These are phyloP conservation scores for Xylariaceae sp. DNA, from an alignment of 2,329 filamentous ascomycete genomes.

Conservation along the genomic window DNA sequence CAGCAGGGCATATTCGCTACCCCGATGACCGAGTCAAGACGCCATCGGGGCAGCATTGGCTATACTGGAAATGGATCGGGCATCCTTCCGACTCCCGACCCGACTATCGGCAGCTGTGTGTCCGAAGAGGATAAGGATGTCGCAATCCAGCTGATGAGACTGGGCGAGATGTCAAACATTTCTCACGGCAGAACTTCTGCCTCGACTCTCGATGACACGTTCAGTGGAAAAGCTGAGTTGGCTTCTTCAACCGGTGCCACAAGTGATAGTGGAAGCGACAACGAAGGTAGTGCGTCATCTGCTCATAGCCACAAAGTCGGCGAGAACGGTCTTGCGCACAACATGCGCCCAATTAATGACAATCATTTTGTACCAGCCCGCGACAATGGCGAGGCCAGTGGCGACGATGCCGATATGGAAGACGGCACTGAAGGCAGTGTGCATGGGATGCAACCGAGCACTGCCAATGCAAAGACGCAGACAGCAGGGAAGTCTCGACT, in stretches of 20 bases:
- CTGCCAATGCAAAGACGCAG: constrained; percentile 40
- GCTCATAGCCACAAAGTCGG: constrained; percentile 55
- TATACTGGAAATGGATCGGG: constrained; percentile 48
- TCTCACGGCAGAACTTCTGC: constrained; percentile 90
- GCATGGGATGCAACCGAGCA: constrained; percentile 39
- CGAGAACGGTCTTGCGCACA: constrained; percentile 38
- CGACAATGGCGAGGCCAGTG: constrained; percentile 44
- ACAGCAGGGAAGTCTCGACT: constrained; percentile 32
- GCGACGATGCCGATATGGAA: constrained; percentile 53
- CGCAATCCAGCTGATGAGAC: constrained; percentile 90
- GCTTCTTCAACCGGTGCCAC: constrained; percentile 81
- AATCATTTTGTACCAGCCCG: constrained; percentile 46
- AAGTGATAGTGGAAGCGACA: constrained; percentile 67
- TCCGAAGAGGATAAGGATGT: constrained; percentile 94
- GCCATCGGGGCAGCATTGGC: constrained; percentile 59
- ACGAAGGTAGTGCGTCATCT: constrained; percentile 57
- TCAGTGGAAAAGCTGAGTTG: constrained; percentile 82
- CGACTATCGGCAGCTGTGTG: constrained; percentile 94
- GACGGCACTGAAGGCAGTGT: constrained; percentile 38
- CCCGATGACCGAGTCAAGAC: constrained; percentile 56
- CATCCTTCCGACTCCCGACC: constrained; percentile 86
- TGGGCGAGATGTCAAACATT: constrained; percentile 89
- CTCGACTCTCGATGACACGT: constrained; percentile 87
- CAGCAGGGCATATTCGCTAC: constrained; percentile 58
- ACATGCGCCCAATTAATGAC: constrained; percentile 48